Evolutionary conservation across 176 grass and related monocot genomes (phyloP).

Genomic region (Juncus inflexus): DNA sequence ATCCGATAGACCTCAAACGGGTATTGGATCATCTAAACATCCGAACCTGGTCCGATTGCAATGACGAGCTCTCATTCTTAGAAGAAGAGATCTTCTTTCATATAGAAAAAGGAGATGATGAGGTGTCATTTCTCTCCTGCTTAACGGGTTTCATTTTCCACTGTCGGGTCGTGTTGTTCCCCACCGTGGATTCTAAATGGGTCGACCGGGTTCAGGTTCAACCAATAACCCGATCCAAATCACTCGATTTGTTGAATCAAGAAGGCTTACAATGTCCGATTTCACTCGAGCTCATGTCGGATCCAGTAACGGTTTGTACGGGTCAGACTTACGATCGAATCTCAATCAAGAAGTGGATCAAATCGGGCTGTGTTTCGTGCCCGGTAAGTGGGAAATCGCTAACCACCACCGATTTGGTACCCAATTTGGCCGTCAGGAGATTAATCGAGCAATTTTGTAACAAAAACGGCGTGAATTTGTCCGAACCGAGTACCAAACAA

Average conservation of each 20-base stretch:
- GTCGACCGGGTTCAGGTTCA: background rate
- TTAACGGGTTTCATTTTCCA: slow-evolving; percentile 64
- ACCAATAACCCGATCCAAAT: slow-evolving; percentile 17
- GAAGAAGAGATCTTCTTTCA: slow-evolving; percentile 34
- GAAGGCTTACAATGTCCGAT: slow-evolving; percentile 76
- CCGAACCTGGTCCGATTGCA: slow-evolving; percentile 63
- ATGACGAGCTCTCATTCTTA: slow-evolving; percentile 53
- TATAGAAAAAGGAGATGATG: slow-evolving; percentile 25
- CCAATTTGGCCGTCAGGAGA: slow-evolving; percentile 48
- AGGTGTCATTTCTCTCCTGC: slow-evolving; percentile 30
- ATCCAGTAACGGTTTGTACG: slow-evolving; percentile 69
- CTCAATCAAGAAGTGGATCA: slow-evolving; percentile 74
- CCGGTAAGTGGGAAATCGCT: slow-evolving; percentile 76
- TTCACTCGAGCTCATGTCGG: slow-evolving; percentile 77
- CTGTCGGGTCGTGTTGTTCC: slow-evolving; percentile 71
- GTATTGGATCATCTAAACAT: slow-evolving; percentile 57
- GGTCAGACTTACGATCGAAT: slow-evolving; percentile 88
- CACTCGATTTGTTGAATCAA: slow-evolving; percentile 43
- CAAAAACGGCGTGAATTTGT: slow-evolving; percentile 39
- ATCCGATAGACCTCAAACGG: slow-evolving; percentile 32
- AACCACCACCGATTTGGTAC: slow-evolving; percentile 40
- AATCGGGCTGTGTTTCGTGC: slow-evolving; percentile 51
- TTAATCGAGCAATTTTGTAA: slow-evolving; percentile 50
- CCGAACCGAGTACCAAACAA: slow-evolving; percentile 39
- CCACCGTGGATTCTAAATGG: slow-evolving; percentile 31